Percentiles rank a stretch among this genome's conserved stretches.
Evolutionary conservation across 805 yeast genomes (phyloP).

Genomic region (Yamadazyma ubonensis): DNA sequence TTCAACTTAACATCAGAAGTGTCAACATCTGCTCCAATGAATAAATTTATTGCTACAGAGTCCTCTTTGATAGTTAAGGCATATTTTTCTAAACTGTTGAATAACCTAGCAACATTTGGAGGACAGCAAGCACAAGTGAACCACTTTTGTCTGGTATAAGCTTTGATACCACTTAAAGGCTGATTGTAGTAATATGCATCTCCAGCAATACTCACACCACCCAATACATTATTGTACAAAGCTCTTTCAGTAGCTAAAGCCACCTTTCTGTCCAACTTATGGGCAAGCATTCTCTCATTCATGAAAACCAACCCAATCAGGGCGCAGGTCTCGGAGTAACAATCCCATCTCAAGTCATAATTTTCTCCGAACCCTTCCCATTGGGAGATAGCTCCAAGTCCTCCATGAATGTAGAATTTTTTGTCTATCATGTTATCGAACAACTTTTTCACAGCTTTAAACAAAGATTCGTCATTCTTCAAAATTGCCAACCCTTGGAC

Average conservation of each 20-base stretch:
- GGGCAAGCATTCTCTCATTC: constrained; percentile 17
- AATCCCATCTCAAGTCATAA: constrained; percentile 21
- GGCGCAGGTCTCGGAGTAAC: constrained; percentile 27
- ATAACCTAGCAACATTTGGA: constrained; percentile 23
- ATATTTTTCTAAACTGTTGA: constrained; percentile 21
- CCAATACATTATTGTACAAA: constrained; percentile 20
- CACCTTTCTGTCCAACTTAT: constrained; percentile 14
- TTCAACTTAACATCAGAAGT: constrained; percentile 8
- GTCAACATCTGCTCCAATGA: constrained; percentile 14
- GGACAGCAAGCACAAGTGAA: constrained; percentile 24
- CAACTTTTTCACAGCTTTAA: constrained; percentile 14
- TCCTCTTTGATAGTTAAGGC: constrained; percentile 11
- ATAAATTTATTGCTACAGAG: constrained; percentile 16
- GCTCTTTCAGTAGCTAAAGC: constrained; percentile 22
- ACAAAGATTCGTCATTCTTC: constrained; percentile 15
- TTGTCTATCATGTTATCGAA: constrained; percentile 21
- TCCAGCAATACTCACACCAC: constrained; percentile 24
- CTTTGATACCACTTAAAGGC: constrained; percentile 17
- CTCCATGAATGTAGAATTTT: constrained; percentile 23
- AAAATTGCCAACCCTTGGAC: constrained; percentile 20
- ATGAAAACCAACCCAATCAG: constrained; percentile 21
- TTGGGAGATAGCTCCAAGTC: constrained; percentile 20
- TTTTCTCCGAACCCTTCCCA: constrained; percentile 27
- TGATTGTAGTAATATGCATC: constrained; percentile 21
- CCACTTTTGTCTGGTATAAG: constrained; percentile 19